A percentile compares a stretch with the other conserved stretches of the same genome.
Conservation (phyloP, 345 rosid genomes). For the Mangifera indica region DNA sequence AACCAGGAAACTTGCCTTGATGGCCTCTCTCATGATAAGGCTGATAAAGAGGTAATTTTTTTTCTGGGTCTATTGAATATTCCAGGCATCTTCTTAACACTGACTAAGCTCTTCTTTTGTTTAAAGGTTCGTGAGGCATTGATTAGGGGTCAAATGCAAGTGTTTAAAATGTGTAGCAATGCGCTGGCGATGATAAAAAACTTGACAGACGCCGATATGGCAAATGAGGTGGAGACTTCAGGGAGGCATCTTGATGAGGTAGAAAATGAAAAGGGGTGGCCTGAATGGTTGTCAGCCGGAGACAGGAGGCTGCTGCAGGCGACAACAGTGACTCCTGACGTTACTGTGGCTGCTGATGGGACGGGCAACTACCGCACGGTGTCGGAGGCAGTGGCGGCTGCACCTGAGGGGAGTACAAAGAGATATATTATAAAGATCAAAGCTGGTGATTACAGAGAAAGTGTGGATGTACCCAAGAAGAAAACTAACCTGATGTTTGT, state of each 20-base stretch:
- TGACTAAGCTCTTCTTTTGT: neutral
- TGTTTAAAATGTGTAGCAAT: constrained; percentile 39
- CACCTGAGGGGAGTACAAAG: constrained; percentile 56
- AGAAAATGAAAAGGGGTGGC: constrained; percentile 41
- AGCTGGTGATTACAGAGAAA: constrained; percentile 79
- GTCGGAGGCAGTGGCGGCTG: constrained; percentile 65
- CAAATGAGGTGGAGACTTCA: constrained; percentile 11
- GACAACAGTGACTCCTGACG: constrained; percentile 50
- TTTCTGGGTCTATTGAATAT: neutral
- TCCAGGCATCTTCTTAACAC: too few species aligned
- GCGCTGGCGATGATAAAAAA: constrained; percentile 50
- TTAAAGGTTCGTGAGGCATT: constrained; percentile 30
- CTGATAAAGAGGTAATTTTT: constrained; percentile 26
- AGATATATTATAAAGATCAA: constrained; percentile 71
- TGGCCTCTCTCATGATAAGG: constrained; percentile 50
- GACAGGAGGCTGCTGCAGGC: constrained; percentile 75
- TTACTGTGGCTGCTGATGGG: constrained; percentile 82
- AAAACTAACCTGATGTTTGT: constrained; percentile 75
- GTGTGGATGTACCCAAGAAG: constrained; percentile 64
- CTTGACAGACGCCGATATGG: constrained; percentile 41
- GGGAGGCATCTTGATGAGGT: constrained; percentile 28
- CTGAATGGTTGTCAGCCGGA: constrained; percentile 73
- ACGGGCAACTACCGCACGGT: constrained; percentile 66
- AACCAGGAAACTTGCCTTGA: constrained; percentile 65
- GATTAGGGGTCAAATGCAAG: constrained; percentile 33